phyloP scores from a whole-genome alignment of 2,329 filamentous ascomycete genomes.

The Botryotinia calthae region DNA sequence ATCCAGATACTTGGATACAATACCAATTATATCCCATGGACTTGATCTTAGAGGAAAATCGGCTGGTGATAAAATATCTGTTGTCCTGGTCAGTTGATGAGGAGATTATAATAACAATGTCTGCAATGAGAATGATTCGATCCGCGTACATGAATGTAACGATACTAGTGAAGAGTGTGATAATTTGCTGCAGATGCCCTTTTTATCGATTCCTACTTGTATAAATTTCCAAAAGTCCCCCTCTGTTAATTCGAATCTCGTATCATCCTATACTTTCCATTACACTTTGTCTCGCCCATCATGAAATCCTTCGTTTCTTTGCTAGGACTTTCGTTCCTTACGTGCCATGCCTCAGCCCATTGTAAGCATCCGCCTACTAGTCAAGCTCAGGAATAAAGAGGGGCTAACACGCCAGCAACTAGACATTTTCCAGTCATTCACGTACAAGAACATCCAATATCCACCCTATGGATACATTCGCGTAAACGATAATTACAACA shows the following conservation, averaged over 20 bases:
- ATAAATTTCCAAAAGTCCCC: neutral
- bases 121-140: neutral
- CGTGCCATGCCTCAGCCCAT: constrained; percentile 11
- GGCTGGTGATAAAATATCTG: neutral
- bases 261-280: neutral
- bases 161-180: neutral
- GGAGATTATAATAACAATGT: neutral
- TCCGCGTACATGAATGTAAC: neutral
- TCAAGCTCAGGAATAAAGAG: neutral
- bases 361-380: neutral
- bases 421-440: constrained; percentile 35
- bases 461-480: constrained; percentile 51
- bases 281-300: neutral
- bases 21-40: neutral
- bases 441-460: constrained; percentile 28
- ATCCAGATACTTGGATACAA: neutral
- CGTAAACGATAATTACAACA: constrained; percentile 46
- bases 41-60: neutral
- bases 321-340: neutral
- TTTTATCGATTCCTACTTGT: neutral
- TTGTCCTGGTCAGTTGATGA: constrained; percentile 7
- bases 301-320: constrained; percentile 14
- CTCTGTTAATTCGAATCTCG: neutral
- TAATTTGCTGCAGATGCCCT: neutral
- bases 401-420: neutral